Base-by-base conservation (phyloP, 208 protist genomes). In the Acanthamoeba sp. region DNA sequence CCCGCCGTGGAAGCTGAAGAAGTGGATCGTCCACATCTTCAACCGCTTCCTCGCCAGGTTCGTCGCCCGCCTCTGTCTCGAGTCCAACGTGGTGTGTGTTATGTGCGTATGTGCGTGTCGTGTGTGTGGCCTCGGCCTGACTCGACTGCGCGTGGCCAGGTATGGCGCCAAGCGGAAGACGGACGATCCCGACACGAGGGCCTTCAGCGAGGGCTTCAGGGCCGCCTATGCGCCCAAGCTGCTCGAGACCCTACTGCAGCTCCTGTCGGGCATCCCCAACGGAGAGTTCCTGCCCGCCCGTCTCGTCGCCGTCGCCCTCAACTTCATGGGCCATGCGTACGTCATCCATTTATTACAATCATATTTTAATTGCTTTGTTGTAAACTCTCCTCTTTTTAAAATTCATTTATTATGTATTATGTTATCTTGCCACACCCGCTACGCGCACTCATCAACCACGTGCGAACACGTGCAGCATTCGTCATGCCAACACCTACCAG, bases 21-120 rank as follows among this genome's bases (percentile, higher is more conserved):
- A 88, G 80, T 88, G 80, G 80, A 88, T 88, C 32, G 80, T 62
- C 29, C 80, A 88, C 80, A 88, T 88, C 48, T 88, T 40, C 80
- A 64, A 55, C 36, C 80, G 80, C 29, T 88, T 88, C 29, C 22
- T 69, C n/a, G 59, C n/a, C 29, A n/a, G 66, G 66, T 76, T 7
- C 36, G 66, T 14, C 10, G 14, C 22, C 24, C n/a, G n/a, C n/a
- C n/a, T 12, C 20, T 69, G 27, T 69, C 20, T n/a, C 62, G 20
- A 3, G 27, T 69, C 29, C 29, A n/a, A n/a, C n/a, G n/a, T n/a
- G n/a, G n/a, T n/a, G n/a, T n/a, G n/a, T n/a, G n/a, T n/a, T n/a
- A n/a, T n/a, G n/a, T n/a, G n/a, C n/a, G n/a, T n/a, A n/a, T n/a
- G n/a, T n/a, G n/a, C n/a, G n/a, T n/a, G n/a, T n/a, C n/a, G n/a